Evolutionary conservation across 768 basidiomycete genomes (phyloP), one percentile per base, ranked within the genome.

Genomic region (Crucibulum laeve): DNA sequence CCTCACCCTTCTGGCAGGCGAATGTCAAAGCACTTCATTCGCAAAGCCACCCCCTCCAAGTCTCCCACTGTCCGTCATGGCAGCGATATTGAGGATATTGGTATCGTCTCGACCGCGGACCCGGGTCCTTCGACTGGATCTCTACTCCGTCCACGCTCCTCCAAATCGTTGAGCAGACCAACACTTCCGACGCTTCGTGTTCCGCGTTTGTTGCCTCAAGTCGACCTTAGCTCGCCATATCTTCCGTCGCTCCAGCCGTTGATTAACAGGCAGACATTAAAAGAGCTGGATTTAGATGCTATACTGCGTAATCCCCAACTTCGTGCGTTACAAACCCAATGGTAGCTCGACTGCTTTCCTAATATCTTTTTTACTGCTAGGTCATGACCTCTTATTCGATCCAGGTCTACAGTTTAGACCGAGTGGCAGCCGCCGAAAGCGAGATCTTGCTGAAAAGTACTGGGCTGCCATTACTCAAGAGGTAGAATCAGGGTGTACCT

Each of bases 221-320:
- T 75, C 57, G 73, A 74, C 57, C 56, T 65, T 45, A 65, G 57
- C 50, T 64, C 73, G 1, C 70, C 77, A 3, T 77, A 82, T 49
- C 77, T 89, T 47, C 89, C 88, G 5, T 70, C 86, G 25, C 64
- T 77, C 33, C 70, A 74, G 24, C 91, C 93, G 0, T 76, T 85
- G 33, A 88, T 95, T 59, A 92, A 89, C 55, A 76, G 87, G 28
- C 79, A 82, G 34, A 91, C 90, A 1, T 72, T 96, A 52, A 82
- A 80, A 55, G 89, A 92, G 57, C 71, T 96, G 40, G 91, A 96
- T 60, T 69, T 95, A 15, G 79, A 84, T 45, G 79, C 84, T 42
- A 92, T 95, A 53, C 73, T 95, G 44, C 80, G 87, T 38, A 92
- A 92, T 61, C 89, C 91, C 18, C 91, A 93, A 59, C 83, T 95